Evolutionary conservation across 371 early-diverging fungal species (phyloP).

Genomic region (Chytridium lagenaria): DNA sequence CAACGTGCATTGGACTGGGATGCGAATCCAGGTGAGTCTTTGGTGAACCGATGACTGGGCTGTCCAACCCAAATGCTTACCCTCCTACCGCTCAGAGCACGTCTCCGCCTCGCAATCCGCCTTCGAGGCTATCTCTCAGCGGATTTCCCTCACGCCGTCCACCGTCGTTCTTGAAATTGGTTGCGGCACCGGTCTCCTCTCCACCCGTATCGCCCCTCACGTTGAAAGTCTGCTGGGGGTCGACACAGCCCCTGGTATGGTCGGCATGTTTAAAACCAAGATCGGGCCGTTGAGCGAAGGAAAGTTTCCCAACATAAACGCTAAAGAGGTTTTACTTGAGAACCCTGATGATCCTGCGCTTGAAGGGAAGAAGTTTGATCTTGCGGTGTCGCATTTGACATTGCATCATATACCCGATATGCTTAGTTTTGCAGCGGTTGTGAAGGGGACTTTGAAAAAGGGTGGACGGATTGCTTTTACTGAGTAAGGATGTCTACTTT

Average conservation of each 20-base stretch:
- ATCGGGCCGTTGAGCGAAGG: neutral
- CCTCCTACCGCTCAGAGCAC: neutral
- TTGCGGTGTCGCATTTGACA: neutral
- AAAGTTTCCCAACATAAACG: conserved; percentile 3
- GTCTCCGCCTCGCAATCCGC: neutral
- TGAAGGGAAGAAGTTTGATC: neutral
- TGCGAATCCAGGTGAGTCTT: neutral
- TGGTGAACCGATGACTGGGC: neutral
- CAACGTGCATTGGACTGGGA: conserved; percentile 1
- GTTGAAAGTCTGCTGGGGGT: neutral
- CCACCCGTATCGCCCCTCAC: neutral
- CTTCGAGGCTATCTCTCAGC: neutral
- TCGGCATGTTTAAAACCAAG: neutral
- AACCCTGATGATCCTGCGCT: neutral
- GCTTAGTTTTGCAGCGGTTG: neutral
- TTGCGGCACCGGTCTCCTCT: conserved; percentile 10
- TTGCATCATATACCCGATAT: neutral
- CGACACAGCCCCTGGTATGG: conserved; percentile 3
- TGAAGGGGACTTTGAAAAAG: neutral
- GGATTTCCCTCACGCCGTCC: neutral
- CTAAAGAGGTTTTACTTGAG: neutral
- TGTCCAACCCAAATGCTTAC: neutral
- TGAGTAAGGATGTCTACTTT: neutral
- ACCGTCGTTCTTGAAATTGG: neutral
- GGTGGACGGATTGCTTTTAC: conserved; percentile 4